phyloP scores from a whole-genome alignment of 768 basidiomycete genomes.

The Amanita polypyramis region DNA sequence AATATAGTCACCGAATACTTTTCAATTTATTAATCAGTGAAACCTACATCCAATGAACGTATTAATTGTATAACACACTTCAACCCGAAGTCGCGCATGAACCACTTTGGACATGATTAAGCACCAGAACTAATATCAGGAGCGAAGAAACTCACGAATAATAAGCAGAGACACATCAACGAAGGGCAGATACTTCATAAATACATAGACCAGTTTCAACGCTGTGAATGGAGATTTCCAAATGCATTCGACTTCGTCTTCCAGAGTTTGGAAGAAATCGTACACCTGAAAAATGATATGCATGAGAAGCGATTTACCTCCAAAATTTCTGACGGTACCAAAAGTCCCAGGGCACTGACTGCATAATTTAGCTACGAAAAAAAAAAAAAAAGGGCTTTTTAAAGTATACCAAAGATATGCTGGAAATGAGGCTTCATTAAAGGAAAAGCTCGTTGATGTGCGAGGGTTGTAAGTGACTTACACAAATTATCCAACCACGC shows the following conservation, averaged over 20 bases:
- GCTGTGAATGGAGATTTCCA: slow-evolving; percentile 16
- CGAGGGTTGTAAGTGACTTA: not conserved
- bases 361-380: not conserved
- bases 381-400: not conserved
- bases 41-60: not conserved
- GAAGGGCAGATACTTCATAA: slow-evolving; percentile 18
- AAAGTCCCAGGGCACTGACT: not conserved
- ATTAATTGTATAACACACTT: not conserved
- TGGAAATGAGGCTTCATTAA: not conserved
- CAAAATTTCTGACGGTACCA: not conserved
- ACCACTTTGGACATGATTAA: not conserved
- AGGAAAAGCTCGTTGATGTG: too few species aligned
- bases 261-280: slow-evolving; percentile 17
- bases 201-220: slow-evolving; percentile 16
- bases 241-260: slow-evolving; percentile 14
- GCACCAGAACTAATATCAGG: not conserved
- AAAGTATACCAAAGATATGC: not conserved
- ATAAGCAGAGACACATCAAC: slow-evolving; percentile 12
- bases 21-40: not conserved
- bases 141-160: slow-evolving; percentile 9
- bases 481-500: not conserved
- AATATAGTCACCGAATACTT: not conserved
- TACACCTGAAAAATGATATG: slow-evolving; percentile 4
- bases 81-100: not conserved
- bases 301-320: not conserved